phyloP scores from a whole-genome alignment of 2,329 filamentous ascomycete species.

The Pseudovirgaria hyperparasitica region DNA sequence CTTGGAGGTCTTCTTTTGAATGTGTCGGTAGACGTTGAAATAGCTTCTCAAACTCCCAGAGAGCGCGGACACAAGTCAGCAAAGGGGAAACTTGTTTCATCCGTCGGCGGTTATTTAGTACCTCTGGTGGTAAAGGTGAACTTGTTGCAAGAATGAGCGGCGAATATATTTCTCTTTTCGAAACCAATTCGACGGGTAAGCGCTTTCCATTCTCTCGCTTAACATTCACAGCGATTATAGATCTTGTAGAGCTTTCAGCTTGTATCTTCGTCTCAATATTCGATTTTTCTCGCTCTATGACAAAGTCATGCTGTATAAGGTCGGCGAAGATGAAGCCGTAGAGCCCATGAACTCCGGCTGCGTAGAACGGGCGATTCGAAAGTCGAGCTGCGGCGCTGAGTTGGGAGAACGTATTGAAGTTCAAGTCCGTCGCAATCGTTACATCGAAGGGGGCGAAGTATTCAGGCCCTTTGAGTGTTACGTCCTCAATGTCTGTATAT shows the following conservation, averaged over 20 bases:
- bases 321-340: slow-evolving; percentile 95
- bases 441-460: slow-evolving; percentile 75
- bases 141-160: slow-evolving; percentile 78
- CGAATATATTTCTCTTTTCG: slow-evolving; percentile 82
- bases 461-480: slow-evolving; percentile 43
- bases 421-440: slow-evolving; percentile 79
- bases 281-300: slow-evolving; percentile 71
- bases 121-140: slow-evolving; percentile 56
- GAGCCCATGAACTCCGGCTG: slow-evolving; percentile 72
- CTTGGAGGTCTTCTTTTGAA: slow-evolving; percentile 53
- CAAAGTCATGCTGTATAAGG: slow-evolving; percentile 78
- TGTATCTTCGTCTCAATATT: slow-evolving; percentile 51
- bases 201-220: slow-evolving; percentile 51
- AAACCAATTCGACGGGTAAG: slow-evolving; percentile 74
- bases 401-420: slow-evolving; percentile 57
- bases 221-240: slow-evolving; percentile 57
- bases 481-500: slow-evolving; percentile 53
- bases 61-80: slow-evolving; percentile 71
- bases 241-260: slow-evolving; percentile 65
- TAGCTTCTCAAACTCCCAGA: slow-evolving; percentile 72
- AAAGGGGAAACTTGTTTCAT: slow-evolving; percentile 67
- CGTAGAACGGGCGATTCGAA: slow-evolving; percentile 73
- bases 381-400: slow-evolving; percentile 82
- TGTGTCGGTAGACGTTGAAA: slow-evolving; percentile 31
- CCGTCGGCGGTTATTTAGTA: slow-evolving; percentile 54